These are phyloP conservation scores for Monascus ruber DNA, from an alignment of 2,329 filamentous ascomycete genomes.

Conservation along the genomic window DNA sequence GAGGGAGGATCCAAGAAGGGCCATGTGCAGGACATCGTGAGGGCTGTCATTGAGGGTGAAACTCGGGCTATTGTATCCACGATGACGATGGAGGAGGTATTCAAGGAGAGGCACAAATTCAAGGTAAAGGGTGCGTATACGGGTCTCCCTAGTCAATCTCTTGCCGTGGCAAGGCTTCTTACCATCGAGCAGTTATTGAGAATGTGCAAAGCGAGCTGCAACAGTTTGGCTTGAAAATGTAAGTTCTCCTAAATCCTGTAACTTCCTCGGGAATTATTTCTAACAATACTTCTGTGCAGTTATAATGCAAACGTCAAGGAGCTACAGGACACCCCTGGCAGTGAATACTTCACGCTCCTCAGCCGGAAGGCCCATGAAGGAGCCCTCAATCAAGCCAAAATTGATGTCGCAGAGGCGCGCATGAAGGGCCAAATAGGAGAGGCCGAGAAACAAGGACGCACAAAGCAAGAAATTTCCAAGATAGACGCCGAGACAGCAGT, in stretches of 20 bases:
- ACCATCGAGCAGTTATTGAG: constrained; percentile 43
- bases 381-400: constrained; percentile 65
- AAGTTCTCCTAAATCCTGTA: constrained; percentile 11
- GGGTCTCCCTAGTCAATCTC: constrained; percentile 10
- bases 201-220: constrained; percentile 70
- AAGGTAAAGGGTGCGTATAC: constrained; percentile 52
- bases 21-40: constrained; percentile 75
- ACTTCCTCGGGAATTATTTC: too few species aligned
- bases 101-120: constrained; percentile 64
- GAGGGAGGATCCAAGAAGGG: constrained; percentile 38
- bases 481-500: constrained; percentile 79
- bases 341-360: constrained; percentile 73
- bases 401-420: constrained; percentile 47
- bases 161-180: constrained; percentile 2
- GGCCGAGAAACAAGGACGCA: constrained; percentile 63
- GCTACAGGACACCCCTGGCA: constrained; percentile 68
- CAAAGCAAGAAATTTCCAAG: constrained; percentile 77
- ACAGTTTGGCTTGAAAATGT: constrained; percentile 68
- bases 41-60: constrained; percentile 82
- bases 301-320: constrained; percentile 76
- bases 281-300: constrained; percentile 13
- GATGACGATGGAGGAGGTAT: constrained; percentile 92
- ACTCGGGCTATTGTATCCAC: constrained; percentile 70
- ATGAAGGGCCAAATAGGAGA: constrained; percentile 54
- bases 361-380: constrained; percentile 77